phyloP scores from a whole-genome alignment of 164 flowering plant genomes.

The Liquidambar formosana region DNA sequence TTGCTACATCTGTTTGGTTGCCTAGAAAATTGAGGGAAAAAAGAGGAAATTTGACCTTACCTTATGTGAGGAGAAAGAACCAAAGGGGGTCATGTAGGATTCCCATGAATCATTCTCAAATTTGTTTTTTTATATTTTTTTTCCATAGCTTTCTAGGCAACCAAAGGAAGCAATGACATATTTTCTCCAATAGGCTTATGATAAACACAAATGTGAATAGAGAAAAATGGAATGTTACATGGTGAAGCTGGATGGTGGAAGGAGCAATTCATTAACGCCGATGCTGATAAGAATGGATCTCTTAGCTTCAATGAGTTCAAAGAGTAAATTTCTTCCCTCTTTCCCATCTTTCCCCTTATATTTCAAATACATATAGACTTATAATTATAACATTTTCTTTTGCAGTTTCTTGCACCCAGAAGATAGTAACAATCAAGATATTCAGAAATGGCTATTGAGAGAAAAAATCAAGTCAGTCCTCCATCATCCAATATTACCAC shows the following conservation, averaged over 20 bases:
- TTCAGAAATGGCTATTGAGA: conserved; percentile 47
- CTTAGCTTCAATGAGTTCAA: conserved; percentile 52
- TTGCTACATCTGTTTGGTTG: no score
- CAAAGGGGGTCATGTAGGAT: no score
- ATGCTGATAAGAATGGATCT: conserved; percentile 40
- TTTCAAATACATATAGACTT: no score
- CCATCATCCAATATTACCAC: no score
- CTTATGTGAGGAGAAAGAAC: not conserved
- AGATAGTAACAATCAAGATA: conserved; percentile 48
- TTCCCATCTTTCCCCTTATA: no score
- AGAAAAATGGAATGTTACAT: conserved; percentile 34
- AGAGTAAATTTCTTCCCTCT: conserved; percentile 34
- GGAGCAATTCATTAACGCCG: conserved; percentile 57
- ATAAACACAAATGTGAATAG: conserved; percentile 18
- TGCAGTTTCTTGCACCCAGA: conserved; percentile 71
- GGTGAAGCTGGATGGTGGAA: conserved; percentile 71
- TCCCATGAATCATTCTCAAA: no score
- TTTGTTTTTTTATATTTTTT: not conserved
- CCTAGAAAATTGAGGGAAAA: not conserved
- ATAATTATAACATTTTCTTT: not conserved
- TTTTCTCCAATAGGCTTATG: not conserved
- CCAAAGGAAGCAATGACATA: not conserved
- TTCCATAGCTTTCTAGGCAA: not conserved
- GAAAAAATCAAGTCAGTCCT: conserved; percentile 49
- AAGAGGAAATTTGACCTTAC: no score